A percentile compares a stretch with the other conserved stretches of the same genome.
Evolutionary conservation across 768 basidiomycete species (phyloP).

Genomic region (Roridomyces roridus): DNA sequence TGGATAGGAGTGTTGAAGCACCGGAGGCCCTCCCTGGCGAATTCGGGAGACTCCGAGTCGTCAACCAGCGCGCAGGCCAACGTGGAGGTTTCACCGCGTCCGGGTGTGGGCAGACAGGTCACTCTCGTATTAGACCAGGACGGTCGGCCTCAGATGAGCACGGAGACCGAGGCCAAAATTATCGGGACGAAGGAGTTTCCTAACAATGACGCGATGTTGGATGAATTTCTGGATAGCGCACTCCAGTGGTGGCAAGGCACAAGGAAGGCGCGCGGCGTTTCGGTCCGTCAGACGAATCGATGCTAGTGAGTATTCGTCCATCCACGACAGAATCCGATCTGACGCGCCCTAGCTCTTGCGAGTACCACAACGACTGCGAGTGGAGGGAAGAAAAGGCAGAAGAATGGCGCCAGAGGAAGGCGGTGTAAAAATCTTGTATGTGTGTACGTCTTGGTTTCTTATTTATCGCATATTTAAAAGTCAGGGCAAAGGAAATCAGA

Average conservation of each 20-base stretch:
- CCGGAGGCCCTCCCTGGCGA: neutral
- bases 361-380: slow-evolving; percentile 79
- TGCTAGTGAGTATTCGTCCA: slow-evolving; percentile 61
- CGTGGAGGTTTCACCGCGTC: no score
- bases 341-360: slow-evolving; percentile 58
- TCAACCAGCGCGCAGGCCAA: no score
- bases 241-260: slow-evolving; percentile 80
- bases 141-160: neutral
- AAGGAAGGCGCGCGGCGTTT: slow-evolving; percentile 75
- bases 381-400: slow-evolving; percentile 70
- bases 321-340: neutral
- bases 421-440: neutral
- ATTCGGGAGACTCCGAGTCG: no score
- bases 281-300: slow-evolving; percentile 58
- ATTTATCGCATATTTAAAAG: neutral
- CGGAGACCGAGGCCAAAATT: slow-evolving; percentile 36
- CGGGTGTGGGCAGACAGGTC: no score
- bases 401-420: slow-evolving; percentile 30
- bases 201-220: slow-evolving; percentile 59
- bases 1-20: neutral
- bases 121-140: no score
- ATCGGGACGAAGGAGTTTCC: slow-evolving; percentile 71
- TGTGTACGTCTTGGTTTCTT: neutral
- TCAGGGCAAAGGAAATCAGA: no score
- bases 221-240: slow-evolving; percentile 56